Conservation (phyloP, 495 filamentous ascomycete genomes). For the Podospora appendiculata region DNA sequence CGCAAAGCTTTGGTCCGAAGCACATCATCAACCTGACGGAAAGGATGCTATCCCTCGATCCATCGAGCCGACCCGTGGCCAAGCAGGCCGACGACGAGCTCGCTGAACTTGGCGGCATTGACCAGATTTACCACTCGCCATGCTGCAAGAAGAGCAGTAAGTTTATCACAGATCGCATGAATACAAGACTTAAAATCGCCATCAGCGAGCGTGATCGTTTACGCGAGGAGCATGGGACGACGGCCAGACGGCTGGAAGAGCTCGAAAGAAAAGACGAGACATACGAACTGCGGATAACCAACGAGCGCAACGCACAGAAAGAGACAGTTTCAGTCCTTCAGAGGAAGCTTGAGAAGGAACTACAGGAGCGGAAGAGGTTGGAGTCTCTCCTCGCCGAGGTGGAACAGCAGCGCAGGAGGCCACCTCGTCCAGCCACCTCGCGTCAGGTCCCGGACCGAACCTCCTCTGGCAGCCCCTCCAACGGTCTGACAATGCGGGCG, state of each 20-base stretch:
- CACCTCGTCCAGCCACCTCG: slow-evolving; percentile 4
- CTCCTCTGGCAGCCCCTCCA: not conserved
- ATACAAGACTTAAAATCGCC: slow-evolving; percentile 11
- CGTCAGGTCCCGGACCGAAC: slow-evolving; percentile 6
- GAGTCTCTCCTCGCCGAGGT: slow-evolving; percentile 12
- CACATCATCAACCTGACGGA: slow-evolving; percentile 25
- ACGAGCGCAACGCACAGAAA: slow-evolving; percentile 14
- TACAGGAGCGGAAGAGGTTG: slow-evolving; percentile 9
- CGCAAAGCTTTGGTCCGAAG: slow-evolving; percentile 24
- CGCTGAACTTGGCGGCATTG: slow-evolving; percentile 30
- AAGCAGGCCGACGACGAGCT: slow-evolving; percentile 24
- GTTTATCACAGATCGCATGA: slow-evolving; percentile 23
- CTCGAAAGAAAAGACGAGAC: slow-evolving; percentile 27
- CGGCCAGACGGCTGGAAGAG: slow-evolving; percentile 18
- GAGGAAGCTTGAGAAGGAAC: slow-evolving; percentile 21
- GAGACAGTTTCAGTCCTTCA: slow-evolving; percentile 16
- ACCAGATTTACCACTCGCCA: slow-evolving; percentile 33
- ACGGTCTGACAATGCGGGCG: slow-evolving; percentile 11
- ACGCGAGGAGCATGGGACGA: slow-evolving; percentile 11
- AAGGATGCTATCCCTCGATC: slow-evolving; percentile 23
- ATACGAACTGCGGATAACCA: slow-evolving; percentile 21
- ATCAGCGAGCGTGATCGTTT: slow-evolving; percentile 21
- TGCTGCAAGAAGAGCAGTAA: slow-evolving; percentile 30
- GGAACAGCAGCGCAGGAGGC: slow-evolving; percentile 3
- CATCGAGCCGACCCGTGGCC: slow-evolving; percentile 20